Conservation (phyloP, 768 basidiomycete species). For the Agrocybe praecox region DNA sequence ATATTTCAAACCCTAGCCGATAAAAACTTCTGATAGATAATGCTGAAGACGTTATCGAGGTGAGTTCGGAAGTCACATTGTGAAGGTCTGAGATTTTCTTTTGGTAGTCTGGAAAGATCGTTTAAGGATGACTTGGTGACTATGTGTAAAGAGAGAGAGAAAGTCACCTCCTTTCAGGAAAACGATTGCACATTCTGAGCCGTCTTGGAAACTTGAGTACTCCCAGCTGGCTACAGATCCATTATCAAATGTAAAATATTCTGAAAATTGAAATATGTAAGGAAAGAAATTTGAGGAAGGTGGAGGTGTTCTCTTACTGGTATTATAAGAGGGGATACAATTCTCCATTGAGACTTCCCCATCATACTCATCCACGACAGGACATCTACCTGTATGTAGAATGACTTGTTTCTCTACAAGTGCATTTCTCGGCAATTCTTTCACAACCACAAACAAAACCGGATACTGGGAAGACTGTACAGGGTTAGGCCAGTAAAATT, state of each 20-base stretch:
- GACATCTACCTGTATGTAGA: constrained; percentile 65
- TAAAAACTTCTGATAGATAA: constrained; percentile 55
- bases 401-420: constrained; percentile 77
- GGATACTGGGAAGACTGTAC: constrained; percentile 25
- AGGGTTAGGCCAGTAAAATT: constrained; percentile 7
- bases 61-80: constrained; percentile 5
- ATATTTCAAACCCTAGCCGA: constrained; percentile 23
- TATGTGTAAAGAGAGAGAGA: background rate
- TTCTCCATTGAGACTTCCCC: constrained; percentile 39
- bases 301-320: constrained; percentile 36
- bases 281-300: background rate
- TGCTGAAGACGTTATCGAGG: constrained; percentile 12
- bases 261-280: constrained; percentile 4
- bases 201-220: constrained; percentile 43
- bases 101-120: constrained; percentile 7
- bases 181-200: constrained; percentile 44
- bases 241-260: constrained; percentile 3
- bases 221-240: constrained; percentile 44
- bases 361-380: constrained; percentile 48
- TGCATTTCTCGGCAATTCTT: constrained; percentile 71
- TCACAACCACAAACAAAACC: constrained; percentile 62
- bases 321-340: constrained; percentile 36
- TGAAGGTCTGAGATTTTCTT: constrained; percentile 1
- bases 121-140: background rate
- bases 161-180: constrained; percentile 41